Percentiles rank a stretch among this genome's conserved stretches.
These are phyloP conservation scores for Penicillium arizonense DNA, from an alignment of 495 filamentous ascomycete species.

Conservation along the genomic window DNA sequence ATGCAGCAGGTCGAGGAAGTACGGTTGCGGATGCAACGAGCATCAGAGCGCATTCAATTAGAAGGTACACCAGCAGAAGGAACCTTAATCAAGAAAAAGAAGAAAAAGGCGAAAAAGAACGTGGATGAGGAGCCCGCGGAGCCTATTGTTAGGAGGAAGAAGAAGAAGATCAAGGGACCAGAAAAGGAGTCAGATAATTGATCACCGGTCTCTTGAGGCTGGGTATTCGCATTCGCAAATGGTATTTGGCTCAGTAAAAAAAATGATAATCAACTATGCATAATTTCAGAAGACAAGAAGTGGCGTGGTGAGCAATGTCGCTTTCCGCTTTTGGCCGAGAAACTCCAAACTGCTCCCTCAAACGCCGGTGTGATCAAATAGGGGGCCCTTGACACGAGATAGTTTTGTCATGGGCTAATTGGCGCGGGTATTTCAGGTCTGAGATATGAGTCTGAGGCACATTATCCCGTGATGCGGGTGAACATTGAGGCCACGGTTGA, in stretches of 20 bases:
- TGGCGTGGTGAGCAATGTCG: too few species aligned
- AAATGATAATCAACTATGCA: too few species aligned
- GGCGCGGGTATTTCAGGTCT: constrained; percentile 1
- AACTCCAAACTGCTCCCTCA: too few species aligned
- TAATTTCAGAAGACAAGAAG: too few species aligned
- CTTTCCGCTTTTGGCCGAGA: too few species aligned
- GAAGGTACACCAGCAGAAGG: constrained; percentile 70
- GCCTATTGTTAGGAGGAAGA: constrained; percentile 3
- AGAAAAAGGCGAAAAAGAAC: constrained; percentile 49
- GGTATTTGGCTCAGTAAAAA: neutral
- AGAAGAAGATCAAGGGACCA: constrained; percentile 15
- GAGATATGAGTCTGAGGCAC: neutral
- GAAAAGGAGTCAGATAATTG: neutral
- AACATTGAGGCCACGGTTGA: constrained; percentile 29
- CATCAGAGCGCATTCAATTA: constrained; percentile 75
- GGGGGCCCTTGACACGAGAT: neutral
- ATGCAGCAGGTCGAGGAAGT: constrained; percentile 83
- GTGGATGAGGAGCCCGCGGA: neutral
- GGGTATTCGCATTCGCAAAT: neutral
- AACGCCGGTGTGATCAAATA: too few species aligned
- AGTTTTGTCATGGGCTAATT: neutral
- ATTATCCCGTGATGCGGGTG: constrained; percentile 20
- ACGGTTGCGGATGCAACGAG: constrained; percentile 86
- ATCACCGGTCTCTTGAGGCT: neutral
- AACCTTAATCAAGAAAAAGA: constrained; percentile 75